Evolutionary conservation across 768 basidiomycete species (phyloP), one percentile per base, ranked within the genome.

Genomic region (Lactifluus subvellereus): DNA sequence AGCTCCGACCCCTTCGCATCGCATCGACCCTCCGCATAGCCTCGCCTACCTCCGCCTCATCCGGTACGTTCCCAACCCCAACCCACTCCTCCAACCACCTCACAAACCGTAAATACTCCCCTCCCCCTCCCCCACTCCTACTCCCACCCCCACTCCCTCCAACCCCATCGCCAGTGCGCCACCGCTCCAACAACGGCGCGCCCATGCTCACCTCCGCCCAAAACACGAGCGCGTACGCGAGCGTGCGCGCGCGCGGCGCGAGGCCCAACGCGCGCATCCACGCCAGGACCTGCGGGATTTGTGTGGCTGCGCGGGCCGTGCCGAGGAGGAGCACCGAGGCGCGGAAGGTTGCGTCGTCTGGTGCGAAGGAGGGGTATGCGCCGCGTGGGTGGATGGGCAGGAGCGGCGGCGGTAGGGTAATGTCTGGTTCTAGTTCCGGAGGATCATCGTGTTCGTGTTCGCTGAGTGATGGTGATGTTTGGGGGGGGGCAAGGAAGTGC

Each of bases 231-330:
- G 84, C 83, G 0, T 84, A 70, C 1, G 84, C 80, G 13, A 94
- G 72, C 16, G 87, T 86, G 45, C 77, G 73, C 32, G 69, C 72
- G n/a, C 77, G 75, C 1, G 90, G 89, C 48, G 55, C 43, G 11
- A 92, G 74, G 0, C 72, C 72, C 43, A 91, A 67, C 16, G 76
- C 77, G 7, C 80, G 79, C 89, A 91, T 91, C 89, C 92, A 92
- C 20, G 82, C 83, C 0, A 94, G 72, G 13, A 77, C 77, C 13
- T 81, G 77, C 0, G 90, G 86, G 33, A 94, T 85, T 72, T 91
- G 0, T 73, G 42, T 2, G 5, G 81, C 77, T 2, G 77, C 76
- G 1, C 75, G 74, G 37, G 77, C 76, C 4, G 80, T 71, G 1
- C 84, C 86, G 7, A 91, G 77, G 4, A 91, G 75, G 55, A 78